Evolutionary conservation across 2,329 filamentous ascomycete genomes (phyloP).

Genomic region (Huntiella omanensis): DNA sequence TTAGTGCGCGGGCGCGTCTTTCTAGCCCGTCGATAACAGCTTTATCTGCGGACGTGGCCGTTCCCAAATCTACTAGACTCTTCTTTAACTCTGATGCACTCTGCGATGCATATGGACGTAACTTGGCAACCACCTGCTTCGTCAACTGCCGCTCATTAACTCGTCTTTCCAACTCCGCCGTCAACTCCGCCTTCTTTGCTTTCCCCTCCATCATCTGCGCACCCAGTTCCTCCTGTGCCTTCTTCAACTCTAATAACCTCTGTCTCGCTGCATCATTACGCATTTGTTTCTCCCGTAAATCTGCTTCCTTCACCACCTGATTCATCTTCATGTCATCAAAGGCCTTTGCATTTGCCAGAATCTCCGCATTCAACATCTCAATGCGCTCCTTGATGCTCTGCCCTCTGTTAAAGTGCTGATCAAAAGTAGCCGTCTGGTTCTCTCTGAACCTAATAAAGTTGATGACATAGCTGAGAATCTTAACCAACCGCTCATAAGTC

Average conservation of each 20-base stretch:
- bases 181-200: conserved; percentile 58
- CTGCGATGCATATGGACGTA: conserved; percentile 81
- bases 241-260: conserved; percentile 58
- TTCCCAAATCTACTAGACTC: conserved; percentile 62
- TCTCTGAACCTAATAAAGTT: conserved; percentile 97
- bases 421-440: conserved; percentile 73
- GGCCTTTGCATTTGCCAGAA: conserved; percentile 67
- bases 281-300: conserved; percentile 67
- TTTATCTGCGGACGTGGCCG: conserved; percentile 61
- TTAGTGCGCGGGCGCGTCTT: conserved; percentile 67
- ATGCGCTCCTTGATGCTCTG: conserved; percentile 76
- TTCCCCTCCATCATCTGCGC: conserved; percentile 70
- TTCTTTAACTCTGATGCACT: conserved; percentile 70
- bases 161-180: conserved; percentile 51
- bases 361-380: conserved; percentile 67
- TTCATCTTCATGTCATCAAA: conserved; percentile 67
- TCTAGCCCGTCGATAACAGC: conserved; percentile 75
- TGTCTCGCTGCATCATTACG: conserved; percentile 78
- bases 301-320: conserved; percentile 59
- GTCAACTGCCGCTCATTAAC: conserved; percentile 50
- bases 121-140: conserved; percentile 70
- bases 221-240: conserved; percentile 66
- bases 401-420: conserved; percentile 81
- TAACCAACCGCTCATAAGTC: conserved; percentile 73
- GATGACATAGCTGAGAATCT: conserved; percentile 94